Base-by-base conservation (phyloP, 2,329 filamentous ascomycete genomes). In the Raffaelea deltoideospora region DNA sequence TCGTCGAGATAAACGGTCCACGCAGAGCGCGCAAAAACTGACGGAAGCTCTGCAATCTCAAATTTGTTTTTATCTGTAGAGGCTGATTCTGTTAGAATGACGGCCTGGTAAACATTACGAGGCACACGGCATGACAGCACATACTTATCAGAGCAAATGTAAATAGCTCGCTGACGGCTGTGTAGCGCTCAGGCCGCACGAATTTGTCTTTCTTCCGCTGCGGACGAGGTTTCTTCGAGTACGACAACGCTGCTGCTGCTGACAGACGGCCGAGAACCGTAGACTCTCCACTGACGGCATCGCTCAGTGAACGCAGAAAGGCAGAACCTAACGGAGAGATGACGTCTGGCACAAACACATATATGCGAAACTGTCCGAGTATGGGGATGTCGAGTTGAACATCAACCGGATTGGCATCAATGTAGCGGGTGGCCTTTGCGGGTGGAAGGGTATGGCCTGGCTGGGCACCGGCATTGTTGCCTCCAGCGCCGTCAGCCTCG, bases 341-440 rank as follows among this genome's bases (percentile, higher is more conserved):
- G 61, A 82, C 60, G 47, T 82, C 64, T 45, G 69, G 71, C 39
- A 73, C 68, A 40, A 87, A 67, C 39, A 85, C 65, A 52, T 80
- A 85, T 31, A 85, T 68, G 32, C 77, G 69, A 60, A 86, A 87
- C 48, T 87, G 81, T n/a, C 80, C 76, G 6, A 85, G 60, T 52
- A 83, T 68, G 1, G 81, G 81, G 27, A 86, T 80, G 48, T 85
- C 80, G 9, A 84, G 70, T 51, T 86, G 78, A 19, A 86, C 60
- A 45, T 86, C 76, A 26, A 86, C 72, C 0, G 79, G 79, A 47
- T 86, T 86, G 6, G 79, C 76, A 53, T 87, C 81, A 35, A 85
- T 69, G 50, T 79, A 85, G 28, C 81, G 69, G 0, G 77, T 81
- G 17, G 76, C 78, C 53, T 72, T 79, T 22, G 76, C 75, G 2